These are phyloP conservation scores for Castanea sativa DNA, from an alignment of 306 rosid genomes.

Conservation along the genomic window DNA sequence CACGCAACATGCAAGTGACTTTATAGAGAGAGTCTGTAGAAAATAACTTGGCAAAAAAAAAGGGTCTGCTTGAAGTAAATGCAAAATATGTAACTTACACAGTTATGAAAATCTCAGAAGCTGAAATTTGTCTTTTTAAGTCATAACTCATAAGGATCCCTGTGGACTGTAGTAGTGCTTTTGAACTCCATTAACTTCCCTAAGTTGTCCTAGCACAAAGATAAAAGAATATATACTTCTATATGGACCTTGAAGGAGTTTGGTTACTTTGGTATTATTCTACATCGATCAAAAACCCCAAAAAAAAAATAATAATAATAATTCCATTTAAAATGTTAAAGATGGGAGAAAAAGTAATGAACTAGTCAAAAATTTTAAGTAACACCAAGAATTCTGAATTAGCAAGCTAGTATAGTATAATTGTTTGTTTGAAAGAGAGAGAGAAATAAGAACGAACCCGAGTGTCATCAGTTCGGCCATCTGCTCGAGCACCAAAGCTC, in stretches of 20 bases:
- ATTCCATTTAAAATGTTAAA: not conserved
- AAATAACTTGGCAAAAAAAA: not conserved
- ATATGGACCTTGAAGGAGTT: not conserved
- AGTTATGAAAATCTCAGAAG: not conserved
- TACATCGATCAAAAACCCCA: not conserved
- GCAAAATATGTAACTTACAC: not conserved
- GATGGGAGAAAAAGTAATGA: not conserved
- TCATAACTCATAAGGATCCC: not conserved
- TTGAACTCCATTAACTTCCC: not conserved
- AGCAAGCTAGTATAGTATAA: not conserved
- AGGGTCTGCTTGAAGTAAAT: not conserved
- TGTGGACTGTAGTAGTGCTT: not conserved
- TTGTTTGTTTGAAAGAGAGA: not conserved
- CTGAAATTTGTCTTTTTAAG: not conserved
- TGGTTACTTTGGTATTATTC: not conserved
- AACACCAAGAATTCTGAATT: not conserved
- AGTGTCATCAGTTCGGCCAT: constrained; percentile 43
- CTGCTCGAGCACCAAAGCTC: constrained; percentile 48
- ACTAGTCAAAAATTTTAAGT: not conserved
- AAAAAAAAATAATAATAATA: not conserved
- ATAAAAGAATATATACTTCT: not conserved
- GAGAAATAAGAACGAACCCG: constrained; percentile 12
- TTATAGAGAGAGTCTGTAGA: not conserved
- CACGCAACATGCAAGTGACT: not conserved
- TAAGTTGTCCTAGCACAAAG: not conserved